Evolutionary conservation across 257 asterid species (phyloP), one percentile per base, ranked within the genome.

Genomic region (Solanum sitiens): DNA sequence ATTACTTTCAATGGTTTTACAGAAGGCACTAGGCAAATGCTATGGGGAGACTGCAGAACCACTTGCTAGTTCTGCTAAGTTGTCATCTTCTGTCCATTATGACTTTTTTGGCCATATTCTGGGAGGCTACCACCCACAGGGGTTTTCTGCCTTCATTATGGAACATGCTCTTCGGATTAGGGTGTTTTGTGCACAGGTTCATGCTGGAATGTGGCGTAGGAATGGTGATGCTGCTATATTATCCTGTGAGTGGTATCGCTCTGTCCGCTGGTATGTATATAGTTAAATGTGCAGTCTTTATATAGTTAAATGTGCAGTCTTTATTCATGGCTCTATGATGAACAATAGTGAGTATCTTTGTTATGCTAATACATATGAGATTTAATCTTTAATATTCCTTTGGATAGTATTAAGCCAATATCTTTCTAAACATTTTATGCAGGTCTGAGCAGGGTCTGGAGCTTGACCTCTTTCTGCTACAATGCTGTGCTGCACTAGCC

Each of bases 161-260:
- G 99, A 97, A 91, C 99, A 97, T 93, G 97, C 98, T 87, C 92
- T 97, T 59, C 94, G 98, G 86, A 94, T 97, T 91, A 94, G 98
- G 92, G 99, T 96, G 89, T 97, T 97, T 89, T 95, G 99, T 88
- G 98, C 99, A 1, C 94, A 97, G 93, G 99, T 96, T 87, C 95
- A 93, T 89, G 98, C 99, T 88, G 98, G 98, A 88, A 94, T 97
- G 98, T 97, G 99, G 99, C 98, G 98, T 87, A 92, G 94, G 92
- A 94, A 97, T 88, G 99, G 99, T 86, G 99, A 97, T 91, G 92
- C 95, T 86, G 95, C 98, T 77, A 89, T 94, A 93, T 90, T 97
- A 87, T 95, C 95, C 77, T 93, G 94, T 87, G 98, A 94, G 88
- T 96, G 98, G 98, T 97, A 95, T 82, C 98, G 98, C 72, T 95